Percentiles rank a stretch among this genome's conserved stretches.
phyloP scores from a whole-genome alignment of 2,329 filamentous ascomycete genomes.

The Aspergillus pseudoglaucus region DNA sequence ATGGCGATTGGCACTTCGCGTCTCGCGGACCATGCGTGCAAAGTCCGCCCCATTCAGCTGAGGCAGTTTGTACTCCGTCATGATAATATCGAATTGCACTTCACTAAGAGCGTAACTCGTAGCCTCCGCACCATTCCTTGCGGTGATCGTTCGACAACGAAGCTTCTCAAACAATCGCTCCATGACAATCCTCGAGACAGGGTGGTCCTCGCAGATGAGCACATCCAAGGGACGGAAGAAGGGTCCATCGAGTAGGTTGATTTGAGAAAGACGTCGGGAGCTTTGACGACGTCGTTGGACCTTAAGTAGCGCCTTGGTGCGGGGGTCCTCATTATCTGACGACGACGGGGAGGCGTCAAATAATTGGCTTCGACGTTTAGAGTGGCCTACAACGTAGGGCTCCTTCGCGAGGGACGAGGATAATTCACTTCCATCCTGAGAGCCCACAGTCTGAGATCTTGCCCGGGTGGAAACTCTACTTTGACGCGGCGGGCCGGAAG shows the following conservation, averaged over 20 bases:
- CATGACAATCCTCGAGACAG: conserved; percentile 97
- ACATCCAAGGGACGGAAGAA: conserved; percentile 87
- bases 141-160: conserved; percentile 87
- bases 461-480: conserved; percentile 62
- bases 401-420: conserved; percentile 56
- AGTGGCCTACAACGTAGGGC: conserved; percentile 60
- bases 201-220: conserved; percentile 94
- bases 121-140: conserved; percentile 82
- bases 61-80: conserved; percentile 93
- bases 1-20: conserved; percentile 86
- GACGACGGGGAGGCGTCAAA: conserved; percentile 96
- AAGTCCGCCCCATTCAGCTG: conserved; percentile 94
- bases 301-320: conserved; percentile 81
- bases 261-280: conserved; percentile 86
- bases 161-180: conserved; percentile 94
- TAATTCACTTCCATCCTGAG: conserved; percentile 74
- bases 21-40: conserved; percentile 94
- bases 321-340: conserved; percentile 92
- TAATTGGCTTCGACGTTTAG: conserved; percentile 87
- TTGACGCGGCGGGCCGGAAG: conserved; percentile 57
- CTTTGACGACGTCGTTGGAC: conserved; percentile 93
- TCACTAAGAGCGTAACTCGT: conserved; percentile 92
- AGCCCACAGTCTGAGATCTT: conserved; percentile 86
- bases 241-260: conserved; percentile 76
- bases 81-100: conserved; percentile 97